Evolutionary conservation across 148 eudicot species (phyloP).

Genomic region (Chenopodium suecicum): DNA sequence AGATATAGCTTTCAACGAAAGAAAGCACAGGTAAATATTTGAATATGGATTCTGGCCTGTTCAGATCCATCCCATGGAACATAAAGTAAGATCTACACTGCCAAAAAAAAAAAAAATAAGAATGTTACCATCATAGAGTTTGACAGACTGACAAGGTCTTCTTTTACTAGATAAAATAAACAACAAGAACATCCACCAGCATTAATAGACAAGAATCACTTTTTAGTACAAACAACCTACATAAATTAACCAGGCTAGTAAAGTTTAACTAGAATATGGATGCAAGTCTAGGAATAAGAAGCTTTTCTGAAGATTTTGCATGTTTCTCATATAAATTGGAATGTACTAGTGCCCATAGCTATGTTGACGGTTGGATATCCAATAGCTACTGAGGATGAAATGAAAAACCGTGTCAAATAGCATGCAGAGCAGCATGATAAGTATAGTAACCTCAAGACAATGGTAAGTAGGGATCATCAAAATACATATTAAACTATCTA

Average conservation of each 20-base stretch:
- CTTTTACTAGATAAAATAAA: not conserved
- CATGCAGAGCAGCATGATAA: not conserved
- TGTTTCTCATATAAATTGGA: not conserved
- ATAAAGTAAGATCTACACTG: slow-evolving; percentile 98
- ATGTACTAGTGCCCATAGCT: not conserved
- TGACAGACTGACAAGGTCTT: not conserved
- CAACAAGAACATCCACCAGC: not conserved
- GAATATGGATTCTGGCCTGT: slow-evolving; percentile 58
- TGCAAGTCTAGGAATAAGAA: not conserved
- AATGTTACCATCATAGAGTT: slow-evolving; percentile 8
- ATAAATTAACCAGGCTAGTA: not conserved
- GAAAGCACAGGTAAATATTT: slow-evolving; percentile 82
- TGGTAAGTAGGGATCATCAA: slow-evolving; percentile 1
- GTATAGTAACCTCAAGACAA: not conserved
- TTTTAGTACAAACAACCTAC: not conserved
- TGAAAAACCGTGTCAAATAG: not conserved
- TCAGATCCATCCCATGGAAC: slow-evolving; percentile 87
- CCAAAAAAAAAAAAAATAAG: not conserved
- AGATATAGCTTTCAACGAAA: slow-evolving; percentile 90
- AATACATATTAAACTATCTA: not conserved
- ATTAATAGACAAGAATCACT: not conserved
- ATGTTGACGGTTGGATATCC: not conserved
- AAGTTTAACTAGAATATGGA: not conserved
- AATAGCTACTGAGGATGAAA: not conserved
- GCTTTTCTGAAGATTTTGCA: not conserved